phyloP scores from a whole-genome alignment of 164 flowering plant species.

The Vitis riparia region DNA sequence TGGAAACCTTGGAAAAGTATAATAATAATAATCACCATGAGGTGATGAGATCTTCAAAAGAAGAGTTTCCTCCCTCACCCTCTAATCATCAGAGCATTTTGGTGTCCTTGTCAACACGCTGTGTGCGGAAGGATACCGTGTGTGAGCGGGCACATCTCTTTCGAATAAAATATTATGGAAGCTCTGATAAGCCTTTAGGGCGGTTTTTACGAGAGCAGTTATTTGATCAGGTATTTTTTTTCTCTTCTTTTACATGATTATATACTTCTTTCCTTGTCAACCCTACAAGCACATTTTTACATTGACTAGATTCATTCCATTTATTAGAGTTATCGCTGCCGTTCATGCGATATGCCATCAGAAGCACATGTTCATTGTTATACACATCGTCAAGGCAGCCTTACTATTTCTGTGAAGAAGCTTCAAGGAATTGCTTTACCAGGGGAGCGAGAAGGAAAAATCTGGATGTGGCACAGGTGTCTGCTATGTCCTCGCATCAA shows the following conservation, averaged over 20 bases:
- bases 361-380: slow-evolving; percentile 94
- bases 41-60: slow-evolving; percentile 46
- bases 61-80: slow-evolving; percentile 83
- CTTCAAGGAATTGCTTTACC: slow-evolving; percentile 57
- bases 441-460: slow-evolving; percentile 82
- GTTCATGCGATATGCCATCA: slow-evolving; percentile 78
- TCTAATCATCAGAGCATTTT: slow-evolving; percentile 90
- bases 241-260: neutral
- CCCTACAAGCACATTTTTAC: neutral
- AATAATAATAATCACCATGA: slow-evolving; percentile 10
- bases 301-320: neutral
- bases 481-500: slow-evolving; percentile 64
- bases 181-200: slow-evolving; percentile 90
- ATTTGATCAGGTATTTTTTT: slow-evolving; percentile 66
- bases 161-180: slow-evolving; percentile 92
- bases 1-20: slow-evolving; percentile 1
- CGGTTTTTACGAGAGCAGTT: slow-evolving; percentile 76
- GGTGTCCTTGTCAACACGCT: slow-evolving; percentile 81
- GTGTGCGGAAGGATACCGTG: slow-evolving; percentile 92
- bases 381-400: slow-evolving; percentile 86
- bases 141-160: slow-evolving; percentile 83
- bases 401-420: slow-evolving; percentile 84
- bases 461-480: slow-evolving; percentile 99
- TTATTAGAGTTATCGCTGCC: slow-evolving; percentile 58
- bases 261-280: no score